Percentiles rank a stretch among this genome's conserved stretches.
Evolutionary conservation across 2,329 filamentous ascomycete species (phyloP).

Genomic region (Aspergillus sp.): DNA sequence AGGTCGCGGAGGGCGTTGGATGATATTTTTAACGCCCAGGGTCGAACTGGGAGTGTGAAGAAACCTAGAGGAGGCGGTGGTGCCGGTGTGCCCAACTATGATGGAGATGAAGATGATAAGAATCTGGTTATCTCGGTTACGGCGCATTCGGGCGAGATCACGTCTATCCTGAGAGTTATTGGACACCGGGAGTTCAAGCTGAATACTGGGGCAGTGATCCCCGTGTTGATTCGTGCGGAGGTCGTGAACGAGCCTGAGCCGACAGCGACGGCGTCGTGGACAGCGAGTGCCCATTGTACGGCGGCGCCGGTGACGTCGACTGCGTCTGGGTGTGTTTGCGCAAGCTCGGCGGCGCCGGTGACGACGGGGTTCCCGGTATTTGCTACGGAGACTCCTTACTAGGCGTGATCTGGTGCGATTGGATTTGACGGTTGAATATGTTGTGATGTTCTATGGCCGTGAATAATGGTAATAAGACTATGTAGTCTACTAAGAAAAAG

Average conservation of each 20-base stretch:
- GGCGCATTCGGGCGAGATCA: slow-evolving; percentile 58
- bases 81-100: background rate
- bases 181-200: slow-evolving; percentile 48
- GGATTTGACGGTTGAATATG: background rate
- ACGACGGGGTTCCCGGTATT: slow-evolving; percentile 25
- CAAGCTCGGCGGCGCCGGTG: slow-evolving; percentile 29
- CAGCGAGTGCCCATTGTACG: slow-evolving; percentile 32
- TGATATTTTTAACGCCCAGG: slow-evolving; percentile 45
- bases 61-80: background rate
- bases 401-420: background rate
- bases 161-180: slow-evolving; percentile 47
- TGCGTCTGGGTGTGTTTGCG: slow-evolving; percentile 29
- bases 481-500: background rate
- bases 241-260: slow-evolving; percentile 13
- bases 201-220: slow-evolving; percentile 51
- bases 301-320: slow-evolving; percentile 30
- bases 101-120: slow-evolving; percentile 16
- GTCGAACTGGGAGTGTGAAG: slow-evolving; percentile 9
- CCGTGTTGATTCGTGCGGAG: slow-evolving; percentile 50
- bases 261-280: slow-evolving; percentile 28
- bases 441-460: background rate
- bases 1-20: slow-evolving; percentile 48
- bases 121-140: slow-evolving; percentile 55
- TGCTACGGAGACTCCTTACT: background rate
- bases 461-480: background rate